Percentiles rank a stretch among this genome's conserved stretches.
Conservation (phyloP, 2,329 filamentous ascomycete genomes). For the Cladosporium sp. region DNA sequence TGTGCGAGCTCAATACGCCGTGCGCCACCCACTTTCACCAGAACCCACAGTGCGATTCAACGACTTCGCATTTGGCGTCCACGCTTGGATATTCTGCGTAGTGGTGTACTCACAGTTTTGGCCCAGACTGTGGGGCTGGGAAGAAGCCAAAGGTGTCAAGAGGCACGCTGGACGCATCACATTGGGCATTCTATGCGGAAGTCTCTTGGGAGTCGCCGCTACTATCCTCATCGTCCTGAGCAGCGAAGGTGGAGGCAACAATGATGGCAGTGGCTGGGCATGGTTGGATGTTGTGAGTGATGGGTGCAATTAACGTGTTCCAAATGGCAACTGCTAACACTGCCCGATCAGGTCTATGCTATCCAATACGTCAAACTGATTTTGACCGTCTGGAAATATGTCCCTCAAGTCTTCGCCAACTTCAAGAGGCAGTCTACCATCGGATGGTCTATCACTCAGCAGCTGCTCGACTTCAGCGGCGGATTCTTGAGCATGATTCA, state of each 20-base stretch:
- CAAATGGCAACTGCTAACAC: background rate
- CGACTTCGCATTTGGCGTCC: constrained; percentile 83
- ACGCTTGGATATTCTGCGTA: constrained; percentile 72
- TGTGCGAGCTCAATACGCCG: constrained; percentile 80
- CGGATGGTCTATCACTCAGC: constrained; percentile 85
- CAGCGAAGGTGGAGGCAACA: constrained; percentile 45
- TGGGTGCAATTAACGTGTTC: background rate
- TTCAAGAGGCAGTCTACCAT: constrained; percentile 79
- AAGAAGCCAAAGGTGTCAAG: constrained; percentile 31
- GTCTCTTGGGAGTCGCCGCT: constrained; percentile 55
- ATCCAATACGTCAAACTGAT: constrained; percentile 87
- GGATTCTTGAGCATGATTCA: constrained; percentile 81
- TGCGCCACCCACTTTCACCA: constrained; percentile 70
- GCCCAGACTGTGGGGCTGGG: constrained; percentile 73
- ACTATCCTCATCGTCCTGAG: constrained; percentile 50
- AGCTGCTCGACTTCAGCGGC: constrained; percentile 80
- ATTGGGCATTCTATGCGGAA: constrained; percentile 15
- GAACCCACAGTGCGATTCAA: constrained; percentile 86
- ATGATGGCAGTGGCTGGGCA: constrained; percentile 56
- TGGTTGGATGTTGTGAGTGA: constrained; percentile 64
- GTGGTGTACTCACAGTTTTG: constrained; percentile 79
- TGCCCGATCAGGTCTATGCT: constrained; percentile 57
- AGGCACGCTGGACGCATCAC: constrained; percentile 19
- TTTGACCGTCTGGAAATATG: constrained; percentile 89
- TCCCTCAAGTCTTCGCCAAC: constrained; percentile 82